A percentile compares a stretch with the other conserved stretches of the same genome.
Evolutionary conservation across 1,139 yeast genomes (phyloP).

Genomic region (Spencermartinsiella ligniputridi): DNA sequence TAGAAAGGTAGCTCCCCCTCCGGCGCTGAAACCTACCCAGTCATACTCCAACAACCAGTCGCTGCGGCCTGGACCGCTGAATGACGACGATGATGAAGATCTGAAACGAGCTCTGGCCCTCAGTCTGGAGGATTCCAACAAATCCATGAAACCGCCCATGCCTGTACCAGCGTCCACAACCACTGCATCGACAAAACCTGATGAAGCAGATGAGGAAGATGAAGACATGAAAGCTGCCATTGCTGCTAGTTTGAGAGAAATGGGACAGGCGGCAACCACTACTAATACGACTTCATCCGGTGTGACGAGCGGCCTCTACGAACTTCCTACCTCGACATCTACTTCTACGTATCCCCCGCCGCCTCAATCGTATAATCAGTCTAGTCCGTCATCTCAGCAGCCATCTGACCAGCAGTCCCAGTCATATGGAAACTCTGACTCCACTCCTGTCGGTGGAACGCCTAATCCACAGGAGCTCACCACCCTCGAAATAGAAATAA

Average conservation of each 20-base stretch:
- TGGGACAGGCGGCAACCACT: conserved; percentile 35
- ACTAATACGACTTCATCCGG: conserved; percentile 7
- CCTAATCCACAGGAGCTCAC: conserved; percentile 40
- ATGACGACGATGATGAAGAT: conserved; percentile 68
- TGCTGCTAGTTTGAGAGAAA: conserved; percentile 82
- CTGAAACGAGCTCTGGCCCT: conserved; percentile 72
- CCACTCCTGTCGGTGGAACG: too few species aligned
- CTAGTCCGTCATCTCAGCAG: background rate
- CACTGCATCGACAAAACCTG: conserved; percentile 9
- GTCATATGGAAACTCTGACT: background rate
- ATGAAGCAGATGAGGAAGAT: conserved; percentile 61
- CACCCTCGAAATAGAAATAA: conserved; percentile 60
- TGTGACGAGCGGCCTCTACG: conserved; percentile 6
- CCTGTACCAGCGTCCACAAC: conserved; percentile 15
- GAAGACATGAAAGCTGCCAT: conserved; percentile 92
- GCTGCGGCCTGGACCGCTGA: conserved; percentile 22
- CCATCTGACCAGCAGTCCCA: conserved; percentile 2
- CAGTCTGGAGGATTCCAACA: conserved; percentile 57
- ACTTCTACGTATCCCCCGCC: background rate
- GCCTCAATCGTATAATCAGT: background rate
- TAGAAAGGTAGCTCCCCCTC: conserved; percentile 4
- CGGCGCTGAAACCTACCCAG: conserved; percentile 9
- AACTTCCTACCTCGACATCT: conserved; percentile 1
- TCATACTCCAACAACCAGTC: conserved; percentile 10
- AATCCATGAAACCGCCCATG: conserved; percentile 9